Conservation (phyloP, 306 rosid species). For the Cyamopsis tetragonoloba region DNA sequence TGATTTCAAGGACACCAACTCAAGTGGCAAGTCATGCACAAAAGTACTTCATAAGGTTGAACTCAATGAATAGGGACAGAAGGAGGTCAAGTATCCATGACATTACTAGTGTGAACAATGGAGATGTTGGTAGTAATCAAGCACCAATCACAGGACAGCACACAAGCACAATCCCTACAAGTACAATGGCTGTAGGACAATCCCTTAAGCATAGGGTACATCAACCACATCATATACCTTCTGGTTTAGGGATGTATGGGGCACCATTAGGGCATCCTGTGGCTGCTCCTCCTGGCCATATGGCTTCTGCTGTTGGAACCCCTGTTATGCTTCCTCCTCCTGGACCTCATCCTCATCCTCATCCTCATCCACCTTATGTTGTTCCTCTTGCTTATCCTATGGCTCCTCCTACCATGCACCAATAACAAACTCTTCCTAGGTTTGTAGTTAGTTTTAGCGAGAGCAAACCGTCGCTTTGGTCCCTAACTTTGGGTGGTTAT, state of each 20-base stretch:
- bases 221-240: conserved; percentile 52
- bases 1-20: conserved; percentile 93
- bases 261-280: conserved; percentile 85
- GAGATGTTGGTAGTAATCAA: conserved; percentile 55
- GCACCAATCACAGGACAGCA: conserved; percentile 91
- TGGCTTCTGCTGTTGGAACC: conserved; percentile 91
- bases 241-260: conserved; percentile 84
- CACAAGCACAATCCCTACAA: conserved; percentile 41
- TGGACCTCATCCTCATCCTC: conserved; percentile 45
- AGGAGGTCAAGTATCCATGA: conserved; percentile 97
- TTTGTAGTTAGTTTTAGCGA: conserved; percentile 27
- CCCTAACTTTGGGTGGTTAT: too few species aligned
- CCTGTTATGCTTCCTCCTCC: conserved; percentile 96
- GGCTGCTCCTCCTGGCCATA: conserved; percentile 74
- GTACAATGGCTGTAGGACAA: conserved; percentile 48
- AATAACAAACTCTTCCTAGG: conserved; percentile 28
- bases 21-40: conserved; percentile 99
- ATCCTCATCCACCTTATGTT: conserved; percentile 51
- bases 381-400: conserved; percentile 93
- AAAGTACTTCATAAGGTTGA: conserved; percentile 87
- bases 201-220: conserved; percentile 65
- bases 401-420: conserved; percentile 97
- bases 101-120: conserved; percentile 82
- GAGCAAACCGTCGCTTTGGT: too few species aligned
- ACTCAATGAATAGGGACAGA: conserved; percentile 93